phyloP scores from a whole-genome alignment of 169 alveolate species.

The Eimeria sp. region DNA sequence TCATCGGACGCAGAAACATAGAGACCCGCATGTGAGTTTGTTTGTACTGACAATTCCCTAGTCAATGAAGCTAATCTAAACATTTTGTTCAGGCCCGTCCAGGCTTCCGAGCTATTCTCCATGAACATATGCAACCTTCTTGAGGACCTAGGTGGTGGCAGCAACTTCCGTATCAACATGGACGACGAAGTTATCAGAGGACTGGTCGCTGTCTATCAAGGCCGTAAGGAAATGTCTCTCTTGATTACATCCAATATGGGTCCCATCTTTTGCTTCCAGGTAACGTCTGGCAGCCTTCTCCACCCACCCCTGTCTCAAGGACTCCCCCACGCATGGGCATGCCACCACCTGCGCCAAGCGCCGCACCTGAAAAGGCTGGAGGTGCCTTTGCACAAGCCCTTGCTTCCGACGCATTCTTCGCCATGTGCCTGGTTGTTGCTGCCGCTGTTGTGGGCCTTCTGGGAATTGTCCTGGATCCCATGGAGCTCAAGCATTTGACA shows the following conservation, averaged over 20 bases:
- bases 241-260: background rate
- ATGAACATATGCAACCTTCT: constrained; percentile 89
- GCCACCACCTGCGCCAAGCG: constrained; percentile 20
- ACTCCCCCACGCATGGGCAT: constrained; percentile 41
- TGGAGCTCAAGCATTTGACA: constrained; percentile 81
- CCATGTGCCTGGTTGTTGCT: constrained; percentile 75
- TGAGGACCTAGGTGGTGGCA: constrained; percentile 90
- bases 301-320: constrained; percentile 72
- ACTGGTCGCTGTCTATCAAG: constrained; percentile 82
- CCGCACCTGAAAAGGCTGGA: background rate
- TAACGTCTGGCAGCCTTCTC: constrained; percentile 72
- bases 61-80: background rate
- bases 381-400: constrained; percentile 74
- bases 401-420: constrained; percentile 78
- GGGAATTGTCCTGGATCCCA: constrained; percentile 72
- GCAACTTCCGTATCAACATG: constrained; percentile 86
- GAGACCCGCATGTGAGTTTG: constrained; percentile 89
- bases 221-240: constrained; percentile 31
- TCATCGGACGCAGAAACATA: constrained; percentile 93
- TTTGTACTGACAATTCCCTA: background rate
- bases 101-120: constrained; percentile 92
- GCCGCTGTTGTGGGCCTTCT: constrained; percentile 80
- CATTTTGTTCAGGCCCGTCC: constrained; percentile 84
- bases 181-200: constrained; percentile 73
- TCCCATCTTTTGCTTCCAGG: constrained; percentile 11